These are phyloP conservation scores for Moniliella sp. DNA, from an alignment of 1,284 basidiomycete genomes.

Conservation along the genomic window DNA sequence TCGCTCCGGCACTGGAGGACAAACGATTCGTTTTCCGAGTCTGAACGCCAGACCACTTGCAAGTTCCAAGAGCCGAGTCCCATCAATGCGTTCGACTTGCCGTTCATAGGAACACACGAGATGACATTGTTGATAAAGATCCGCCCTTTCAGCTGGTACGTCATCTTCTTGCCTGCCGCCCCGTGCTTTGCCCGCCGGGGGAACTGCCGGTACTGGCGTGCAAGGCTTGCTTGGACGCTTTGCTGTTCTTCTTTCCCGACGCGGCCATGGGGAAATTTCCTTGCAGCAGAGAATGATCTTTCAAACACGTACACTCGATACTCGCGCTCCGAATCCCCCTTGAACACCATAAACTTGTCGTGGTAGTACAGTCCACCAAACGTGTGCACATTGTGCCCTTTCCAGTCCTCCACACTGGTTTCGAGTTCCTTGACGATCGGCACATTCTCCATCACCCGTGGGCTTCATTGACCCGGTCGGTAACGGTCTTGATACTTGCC, in stretches of 20 bases:
- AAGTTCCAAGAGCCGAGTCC: too few relatives aligned
- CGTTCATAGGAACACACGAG: constrained; percentile 39
- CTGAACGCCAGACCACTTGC: constrained; percentile 78
- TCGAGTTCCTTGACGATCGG: constrained; percentile 73
- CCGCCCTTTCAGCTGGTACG: constrained; percentile 74
- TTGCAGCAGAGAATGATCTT: constrained; percentile 98
- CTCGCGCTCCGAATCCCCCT: constrained; percentile 84
- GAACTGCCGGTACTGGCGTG: constrained; percentile 17
- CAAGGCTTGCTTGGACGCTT: constrained; percentile 34
- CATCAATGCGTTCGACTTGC: constrained; percentile 28
- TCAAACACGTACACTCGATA: constrained; percentile 98
- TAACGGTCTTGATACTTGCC: constrained; percentile 69
- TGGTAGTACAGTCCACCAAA: constrained; percentile 82
- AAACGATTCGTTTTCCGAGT: constrained; percentile 72
- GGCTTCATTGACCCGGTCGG: constrained; percentile 87
- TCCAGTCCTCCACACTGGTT: constrained; percentile 88
- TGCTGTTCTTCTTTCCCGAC: constrained; percentile 18
- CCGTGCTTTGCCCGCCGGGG: constrained; percentile 1
- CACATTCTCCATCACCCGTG: constrained; percentile 57
- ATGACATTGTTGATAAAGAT: constrained; percentile 95
- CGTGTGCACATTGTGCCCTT: constrained; percentile 78
- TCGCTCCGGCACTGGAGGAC: constrained; percentile 76
- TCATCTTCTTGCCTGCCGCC: constrained; percentile 40
- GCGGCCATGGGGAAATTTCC: constrained; percentile 39
- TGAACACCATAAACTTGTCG: constrained; percentile 84